These are phyloP conservation scores for Colletotrichum musicola DNA, from an alignment of 2,329 filamentous ascomycete species.

Conservation along the genomic window DNA sequence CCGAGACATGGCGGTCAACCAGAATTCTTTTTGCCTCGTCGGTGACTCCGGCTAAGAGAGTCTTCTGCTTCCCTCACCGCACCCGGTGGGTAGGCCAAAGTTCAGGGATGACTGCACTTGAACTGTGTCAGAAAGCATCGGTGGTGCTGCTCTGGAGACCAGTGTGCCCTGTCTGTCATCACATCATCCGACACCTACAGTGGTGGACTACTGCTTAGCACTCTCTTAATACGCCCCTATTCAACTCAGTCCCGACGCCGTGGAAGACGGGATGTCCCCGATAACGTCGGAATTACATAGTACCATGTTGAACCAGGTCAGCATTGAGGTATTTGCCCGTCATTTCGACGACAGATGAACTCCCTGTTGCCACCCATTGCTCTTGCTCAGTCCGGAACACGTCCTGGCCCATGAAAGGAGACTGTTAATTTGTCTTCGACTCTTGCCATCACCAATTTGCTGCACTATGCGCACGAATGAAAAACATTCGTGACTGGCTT, in stretches of 20 bases:
- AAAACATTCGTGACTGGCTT: too few relatives aligned
- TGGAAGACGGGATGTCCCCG: slow-evolving; percentile 26
- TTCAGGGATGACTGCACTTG: slow-evolving; percentile 6
- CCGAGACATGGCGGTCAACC: slow-evolving; percentile 36
- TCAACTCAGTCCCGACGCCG: slow-evolving; percentile 1
- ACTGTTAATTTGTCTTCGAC: neutral
- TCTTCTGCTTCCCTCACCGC: slow-evolving; percentile 1
- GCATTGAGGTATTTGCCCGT: neutral
- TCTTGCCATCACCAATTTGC: neutral
- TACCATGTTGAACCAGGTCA: neutral
- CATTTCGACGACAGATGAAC: slow-evolving; percentile 13
- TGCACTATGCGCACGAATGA: neutral
- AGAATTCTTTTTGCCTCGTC: slow-evolving; percentile 10
- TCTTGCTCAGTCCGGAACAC: neutral
- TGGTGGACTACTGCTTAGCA: neutral
- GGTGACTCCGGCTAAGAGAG: slow-evolving; percentile 29
- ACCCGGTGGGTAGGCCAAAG: slow-evolving; percentile 9
- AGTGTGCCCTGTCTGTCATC: slow-evolving; percentile 1
- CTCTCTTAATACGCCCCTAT: slow-evolving; percentile 3
- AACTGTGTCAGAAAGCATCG: neutral
- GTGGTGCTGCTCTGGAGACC: too few relatives aligned
- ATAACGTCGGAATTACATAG: neutral
- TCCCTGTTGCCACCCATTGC: neutral
- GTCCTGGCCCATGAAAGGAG: slow-evolving; percentile 10
- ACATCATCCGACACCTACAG: neutral